These are phyloP conservation scores for Hevea brasiliensis DNA, from an alignment of 345 rosid species.

Conservation along the genomic window DNA sequence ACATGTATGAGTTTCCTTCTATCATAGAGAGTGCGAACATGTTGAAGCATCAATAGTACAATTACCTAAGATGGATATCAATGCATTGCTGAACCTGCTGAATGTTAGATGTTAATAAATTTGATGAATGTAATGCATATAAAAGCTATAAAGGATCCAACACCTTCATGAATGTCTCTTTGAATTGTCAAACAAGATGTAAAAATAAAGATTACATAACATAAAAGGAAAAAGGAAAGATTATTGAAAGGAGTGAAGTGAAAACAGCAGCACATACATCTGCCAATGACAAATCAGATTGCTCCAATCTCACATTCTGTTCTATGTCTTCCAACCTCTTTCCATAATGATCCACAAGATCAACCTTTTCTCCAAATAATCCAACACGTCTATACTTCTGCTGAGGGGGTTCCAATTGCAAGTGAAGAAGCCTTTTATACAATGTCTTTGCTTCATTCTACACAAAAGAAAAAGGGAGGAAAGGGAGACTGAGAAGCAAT, in stretches of 20 bases:
- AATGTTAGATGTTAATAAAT: not conserved
- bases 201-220: slow-evolving; percentile 2
- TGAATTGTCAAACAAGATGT: not conserved
- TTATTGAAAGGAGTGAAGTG: slow-evolving; percentile 5
- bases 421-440: slow-evolving; percentile 45
- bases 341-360: slow-evolving; percentile 67
- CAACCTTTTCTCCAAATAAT: slow-evolving; percentile 50
- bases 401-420: slow-evolving; percentile 49
- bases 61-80: not conserved
- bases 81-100: not conserved
- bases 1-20: not conserved
- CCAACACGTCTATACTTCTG: slow-evolving; percentile 42
- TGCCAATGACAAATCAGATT: slow-evolving; percentile 60
- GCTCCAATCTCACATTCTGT: slow-evolving; percentile 64
- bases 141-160: not conserved
- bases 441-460: slow-evolving; percentile 60
- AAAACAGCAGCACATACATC: slow-evolving; percentile 45
- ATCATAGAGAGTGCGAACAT: not conserved
- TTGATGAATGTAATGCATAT: not conserved
- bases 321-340: slow-evolving; percentile 63
- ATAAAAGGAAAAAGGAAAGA: not conserved
- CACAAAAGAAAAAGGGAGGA: slow-evolving; percentile 7
- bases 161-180: slow-evolving; percentile 1
- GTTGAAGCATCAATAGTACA: not conserved
- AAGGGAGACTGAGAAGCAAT: slow-evolving; percentile 2